These are phyloP conservation scores for Fonsecaea monophora DNA, from an alignment of 2,329 filamentous ascomycete genomes.

Conservation along the genomic window DNA sequence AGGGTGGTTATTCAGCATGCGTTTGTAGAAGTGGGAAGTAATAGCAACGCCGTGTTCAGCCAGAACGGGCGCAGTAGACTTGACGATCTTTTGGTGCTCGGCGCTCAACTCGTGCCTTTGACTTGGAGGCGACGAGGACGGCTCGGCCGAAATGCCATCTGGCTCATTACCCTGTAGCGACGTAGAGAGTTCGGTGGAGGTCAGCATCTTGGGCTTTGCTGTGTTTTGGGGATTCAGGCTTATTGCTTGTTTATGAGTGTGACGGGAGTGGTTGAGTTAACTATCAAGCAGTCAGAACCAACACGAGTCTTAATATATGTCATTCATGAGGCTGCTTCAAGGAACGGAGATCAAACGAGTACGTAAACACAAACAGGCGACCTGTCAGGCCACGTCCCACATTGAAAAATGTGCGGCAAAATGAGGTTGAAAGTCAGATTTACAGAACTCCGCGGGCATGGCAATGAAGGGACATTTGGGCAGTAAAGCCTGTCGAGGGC, in stretches of 20 bases:
- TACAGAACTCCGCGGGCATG: conserved; percentile 5
- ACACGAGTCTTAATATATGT: background rate
- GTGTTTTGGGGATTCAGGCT: background rate
- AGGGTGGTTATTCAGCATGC: conserved; percentile 70
- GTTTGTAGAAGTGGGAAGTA: conserved; percentile 74
- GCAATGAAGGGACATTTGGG: background rate
- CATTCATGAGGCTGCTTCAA: background rate
- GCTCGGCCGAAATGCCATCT: background rate
- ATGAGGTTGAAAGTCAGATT: background rate
- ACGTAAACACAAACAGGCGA: background rate
- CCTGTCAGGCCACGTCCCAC: conserved; percentile 2
- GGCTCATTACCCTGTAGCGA: background rate
- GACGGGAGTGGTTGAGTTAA: background rate
- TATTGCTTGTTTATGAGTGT: background rate
- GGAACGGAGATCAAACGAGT: background rate
- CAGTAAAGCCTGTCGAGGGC: background rate
- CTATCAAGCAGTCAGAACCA: background rate
- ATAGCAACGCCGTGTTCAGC: conserved; percentile 71
- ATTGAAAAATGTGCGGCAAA: background rate
- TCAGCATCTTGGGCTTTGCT: background rate
- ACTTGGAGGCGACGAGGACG: background rate
- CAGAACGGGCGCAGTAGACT: conserved; percentile 73
- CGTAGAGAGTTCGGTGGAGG: background rate
- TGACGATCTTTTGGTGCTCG: conserved; percentile 69
- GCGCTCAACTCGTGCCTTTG: background rate